Evolutionary conservation across 2,329 filamentous ascomycete genomes (phyloP).

Genomic region (Nemania abortiva): DNA sequence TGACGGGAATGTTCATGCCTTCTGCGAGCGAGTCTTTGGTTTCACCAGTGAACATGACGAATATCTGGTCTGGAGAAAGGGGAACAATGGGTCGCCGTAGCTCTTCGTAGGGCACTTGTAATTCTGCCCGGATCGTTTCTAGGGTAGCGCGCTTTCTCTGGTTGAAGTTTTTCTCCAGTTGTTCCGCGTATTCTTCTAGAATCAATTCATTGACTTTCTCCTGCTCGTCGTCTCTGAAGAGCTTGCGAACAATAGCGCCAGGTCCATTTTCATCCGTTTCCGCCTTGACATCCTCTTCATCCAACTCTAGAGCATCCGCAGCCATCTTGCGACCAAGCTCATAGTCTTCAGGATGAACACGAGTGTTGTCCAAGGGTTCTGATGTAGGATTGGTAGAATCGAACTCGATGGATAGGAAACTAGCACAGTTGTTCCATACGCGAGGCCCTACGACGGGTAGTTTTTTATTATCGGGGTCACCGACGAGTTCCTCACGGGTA

Average conservation of each 20-base stretch:
- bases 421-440: slow-evolving; percentile 97
- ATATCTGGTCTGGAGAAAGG: slow-evolving; percentile 81
- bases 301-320: slow-evolving; percentile 93
- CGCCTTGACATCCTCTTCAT: slow-evolving; percentile 97
- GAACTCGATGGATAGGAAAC: slow-evolving; percentile 91
- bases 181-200: slow-evolving; percentile 95
- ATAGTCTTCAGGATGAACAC: slow-evolving; percentile 98
- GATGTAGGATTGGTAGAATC: slow-evolving; percentile 84
- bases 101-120: slow-evolving; percentile 94
- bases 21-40: slow-evolving; percentile 84
- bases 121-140: slow-evolving; percentile 93
- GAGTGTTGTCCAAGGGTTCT: slow-evolving; percentile 95
- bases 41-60: slow-evolving; percentile 97
- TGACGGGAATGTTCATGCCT: slow-evolving; percentile 93
- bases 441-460: slow-evolving; percentile 85
- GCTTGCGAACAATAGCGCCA: slow-evolving; percentile 90
- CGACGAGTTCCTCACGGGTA: slow-evolving; percentile 87
- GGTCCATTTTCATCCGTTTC: slow-evolving; percentile 91
- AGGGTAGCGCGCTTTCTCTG: slow-evolving; percentile 95
- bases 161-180: slow-evolving; percentile 91
- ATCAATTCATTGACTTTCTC: slow-evolving; percentile 97
- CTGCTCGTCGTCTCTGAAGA: slow-evolving; percentile 94
- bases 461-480: slow-evolving; percentile 84
- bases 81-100: slow-evolving; percentile 82
- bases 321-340: slow-evolving; percentile 98